Evolutionary conservation across 768 basidiomycete species (phyloP).

Genomic region (Pisolithus microcarpus): DNA sequence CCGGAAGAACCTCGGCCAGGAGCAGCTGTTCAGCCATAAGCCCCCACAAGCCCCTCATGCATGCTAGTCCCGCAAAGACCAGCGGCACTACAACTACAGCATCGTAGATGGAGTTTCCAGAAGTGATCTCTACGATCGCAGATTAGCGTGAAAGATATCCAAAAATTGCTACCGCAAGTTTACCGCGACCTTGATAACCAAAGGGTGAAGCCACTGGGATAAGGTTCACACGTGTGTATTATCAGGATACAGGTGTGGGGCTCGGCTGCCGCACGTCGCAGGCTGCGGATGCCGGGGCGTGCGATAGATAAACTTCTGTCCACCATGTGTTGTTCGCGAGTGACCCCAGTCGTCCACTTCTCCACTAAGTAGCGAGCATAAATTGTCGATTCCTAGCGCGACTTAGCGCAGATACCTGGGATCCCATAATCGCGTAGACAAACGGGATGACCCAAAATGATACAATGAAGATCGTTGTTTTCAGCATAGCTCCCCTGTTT

Average conservation of each 20-base stretch:
- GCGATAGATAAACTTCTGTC: constrained; percentile 9
- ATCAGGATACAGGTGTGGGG: constrained; percentile 1
- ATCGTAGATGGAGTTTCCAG: constrained; percentile 12
- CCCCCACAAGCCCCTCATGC: not conserved
- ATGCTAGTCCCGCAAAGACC: constrained; percentile 14
- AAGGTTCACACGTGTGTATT: constrained; percentile 11
- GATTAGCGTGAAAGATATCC: constrained; percentile 23
- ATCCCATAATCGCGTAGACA: no score
- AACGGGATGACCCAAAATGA: no score
- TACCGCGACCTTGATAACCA: constrained; percentile 21
- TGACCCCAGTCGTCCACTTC: not conserved
- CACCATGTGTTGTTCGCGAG: constrained; percentile 16
- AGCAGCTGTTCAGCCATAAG: no score
- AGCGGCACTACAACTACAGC: constrained; percentile 17
- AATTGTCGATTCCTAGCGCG: no score
- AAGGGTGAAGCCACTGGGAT: constrained; percentile 12
- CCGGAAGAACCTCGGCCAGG: no score
- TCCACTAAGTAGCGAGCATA: no score
- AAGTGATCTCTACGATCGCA: constrained; percentile 24
- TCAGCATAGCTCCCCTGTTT: no score
- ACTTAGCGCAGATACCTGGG: no score
- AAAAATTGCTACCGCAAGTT: constrained; percentile 9
- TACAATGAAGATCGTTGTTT: no score
- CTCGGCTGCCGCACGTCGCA: constrained; percentile 1
- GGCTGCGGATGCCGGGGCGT: constrained; percentile 16